Evolutionary conservation across 345 rosid genomes (phyloP).

Genomic region (Acer campestre): DNA sequence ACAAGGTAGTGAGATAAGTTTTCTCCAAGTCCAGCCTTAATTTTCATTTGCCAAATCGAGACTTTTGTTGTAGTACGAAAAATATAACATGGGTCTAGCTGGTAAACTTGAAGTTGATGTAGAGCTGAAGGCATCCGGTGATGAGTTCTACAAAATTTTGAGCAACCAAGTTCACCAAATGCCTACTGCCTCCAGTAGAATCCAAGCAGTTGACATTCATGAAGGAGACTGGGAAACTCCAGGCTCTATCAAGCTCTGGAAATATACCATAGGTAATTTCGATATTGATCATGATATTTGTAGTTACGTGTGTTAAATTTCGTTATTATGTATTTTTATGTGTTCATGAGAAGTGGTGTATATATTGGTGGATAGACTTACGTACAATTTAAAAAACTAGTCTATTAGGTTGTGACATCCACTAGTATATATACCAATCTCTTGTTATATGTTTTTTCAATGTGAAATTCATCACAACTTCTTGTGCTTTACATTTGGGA

Average conservation of each 20-base stretch:
- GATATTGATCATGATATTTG: no score
- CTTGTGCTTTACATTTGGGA: no score
- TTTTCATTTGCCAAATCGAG: background rate
- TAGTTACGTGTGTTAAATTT: no score
- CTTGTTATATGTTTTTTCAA: no score
- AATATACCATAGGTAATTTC: constrained; percentile 15
- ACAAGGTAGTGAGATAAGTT: background rate
- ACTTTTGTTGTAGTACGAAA: background rate
- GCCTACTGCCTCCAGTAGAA: constrained; percentile 20
- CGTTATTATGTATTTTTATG: no score
- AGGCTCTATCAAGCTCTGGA: constrained; percentile 37
- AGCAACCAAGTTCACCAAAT: constrained; percentile 21
- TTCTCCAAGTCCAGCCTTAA: no score
- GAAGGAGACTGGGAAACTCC: constrained; percentile 38
- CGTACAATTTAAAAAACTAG: no score
- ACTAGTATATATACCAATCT: no score
- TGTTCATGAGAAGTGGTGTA: no score
- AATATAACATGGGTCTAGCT: background rate
- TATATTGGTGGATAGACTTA: no score
- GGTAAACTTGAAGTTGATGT: constrained; percentile 36
- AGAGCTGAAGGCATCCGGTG: constrained; percentile 27
- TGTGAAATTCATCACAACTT: no score
- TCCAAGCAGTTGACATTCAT: constrained; percentile 28
- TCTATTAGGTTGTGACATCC: no score
- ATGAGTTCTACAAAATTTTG: constrained; percentile 20